These are phyloP conservation scores for Salix dunnii DNA, from an alignment of 345 rosid genomes.

Conservation along the genomic window DNA sequence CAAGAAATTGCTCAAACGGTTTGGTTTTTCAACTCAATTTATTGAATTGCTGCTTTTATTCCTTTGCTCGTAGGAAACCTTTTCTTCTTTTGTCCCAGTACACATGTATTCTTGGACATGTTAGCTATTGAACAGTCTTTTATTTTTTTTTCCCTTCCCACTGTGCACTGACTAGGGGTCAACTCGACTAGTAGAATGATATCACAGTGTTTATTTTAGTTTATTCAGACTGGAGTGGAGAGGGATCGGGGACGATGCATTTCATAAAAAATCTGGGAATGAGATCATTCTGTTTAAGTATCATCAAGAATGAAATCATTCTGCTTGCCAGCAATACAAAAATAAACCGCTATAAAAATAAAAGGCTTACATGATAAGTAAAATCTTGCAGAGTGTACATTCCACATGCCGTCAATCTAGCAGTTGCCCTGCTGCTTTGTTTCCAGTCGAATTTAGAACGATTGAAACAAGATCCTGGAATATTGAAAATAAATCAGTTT, in stretches of 20 bases:
- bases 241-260: neutral
- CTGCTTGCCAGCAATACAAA: no score
- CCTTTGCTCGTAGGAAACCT: neutral
- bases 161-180: neutral
- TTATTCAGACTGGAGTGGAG: neutral
- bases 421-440: no score
- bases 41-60: neutral
- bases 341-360: no score
- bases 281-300: neutral
- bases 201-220: neutral
- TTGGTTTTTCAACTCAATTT: conserved; percentile 23
- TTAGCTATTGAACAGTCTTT: neutral
- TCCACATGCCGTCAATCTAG: no score
- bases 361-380: no score
- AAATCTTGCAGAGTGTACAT: no score
- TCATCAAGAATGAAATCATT: neutral
- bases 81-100: neutral
- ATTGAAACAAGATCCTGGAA: no score
- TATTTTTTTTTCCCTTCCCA: neutral
- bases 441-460: no score
- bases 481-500: no score
- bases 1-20: conserved; percentile 62
- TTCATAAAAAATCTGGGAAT: neutral
- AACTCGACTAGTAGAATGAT: neutral
- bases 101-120: neutral